Evolutionary conservation across 202 grass and related monocot species (phyloP).

Genomic region (Sporobolus alterniflorus): DNA sequence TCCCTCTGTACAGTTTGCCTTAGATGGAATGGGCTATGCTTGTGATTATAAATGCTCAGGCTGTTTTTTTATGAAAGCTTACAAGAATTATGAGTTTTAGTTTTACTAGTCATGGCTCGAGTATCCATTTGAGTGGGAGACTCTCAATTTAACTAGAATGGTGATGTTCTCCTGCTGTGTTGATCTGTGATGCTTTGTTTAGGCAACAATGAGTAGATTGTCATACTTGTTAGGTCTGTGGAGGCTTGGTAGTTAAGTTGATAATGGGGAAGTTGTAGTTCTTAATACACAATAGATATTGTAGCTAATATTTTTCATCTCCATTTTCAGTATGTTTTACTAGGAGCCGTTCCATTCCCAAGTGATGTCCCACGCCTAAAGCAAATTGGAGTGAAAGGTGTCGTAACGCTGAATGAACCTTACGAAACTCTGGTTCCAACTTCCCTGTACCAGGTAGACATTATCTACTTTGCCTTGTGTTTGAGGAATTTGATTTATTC

Average conservation of each 20-base stretch:
- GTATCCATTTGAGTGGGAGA: not conserved
- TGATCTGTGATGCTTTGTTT: not conserved
- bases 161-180: not conserved
- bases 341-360: constrained; percentile 92
- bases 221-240: not conserved
- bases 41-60: not conserved
- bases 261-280: not conserved
- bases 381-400: constrained; percentile 80
- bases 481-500: not conserved
- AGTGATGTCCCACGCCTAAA: constrained; percentile 77
- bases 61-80: not conserved
- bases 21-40: not conserved
- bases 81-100: not conserved
- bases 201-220: not conserved
- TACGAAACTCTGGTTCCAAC: constrained; percentile 94
- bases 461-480: not conserved
- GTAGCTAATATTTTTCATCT: constrained; percentile 5
- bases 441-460: constrained; percentile 76
- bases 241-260: not conserved
- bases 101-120: not conserved
- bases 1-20: not conserved
- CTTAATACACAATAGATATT: not conserved
- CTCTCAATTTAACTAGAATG: not conserved
- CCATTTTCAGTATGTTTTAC: constrained; percentile 68
- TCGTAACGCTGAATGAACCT: constrained; percentile 90